Base-by-base conservation (phyloP, 805 yeast genomes). In the Ogataea paradorogensis region DNA sequence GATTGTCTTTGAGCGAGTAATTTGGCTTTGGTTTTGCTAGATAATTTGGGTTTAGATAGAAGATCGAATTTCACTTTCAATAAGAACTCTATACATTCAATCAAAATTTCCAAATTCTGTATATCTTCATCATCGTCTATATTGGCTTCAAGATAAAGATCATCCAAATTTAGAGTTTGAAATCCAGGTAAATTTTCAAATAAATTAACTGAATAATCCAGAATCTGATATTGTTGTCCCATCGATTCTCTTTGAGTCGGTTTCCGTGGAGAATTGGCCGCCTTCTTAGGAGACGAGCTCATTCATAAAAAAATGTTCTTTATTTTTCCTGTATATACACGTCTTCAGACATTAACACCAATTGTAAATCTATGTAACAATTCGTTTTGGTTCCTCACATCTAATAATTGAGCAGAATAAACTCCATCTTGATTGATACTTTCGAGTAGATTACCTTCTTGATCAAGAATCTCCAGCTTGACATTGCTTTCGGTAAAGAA, bases 41-140 rank as follows among this genome's bases (percentile, higher is more conserved):
- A 51, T 8, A 58, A 36, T 10, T 49, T 53, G n/a, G 56, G 51
- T 33, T 53, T 52, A 18, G 40, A 52, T 31, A 42, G 51, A 43
- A 36, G 38, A 27, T 52, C 58, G 38, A 43, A 60, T 38, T 51
- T 52, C 18, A 35, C 15, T 22, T 38, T 43, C 14, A 46, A 33
- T 9, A 61, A 28, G 27, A 49, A 50, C 22, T 41, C 27, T 7
- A 61, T 48, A 10, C 55, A 48, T 10, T 23, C 27, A 11, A 51
- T 14, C 5, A 59, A 15, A 4, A 49, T 39, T 3, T 43, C 44
- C 14, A 44, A 11, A 24, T 46, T 47, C 5, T 27, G 31, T 15
- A 49, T 42, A 27, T 43, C 50, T 7, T 48, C 47, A 10, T 42
- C 47, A 20, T 40, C 48, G n/a, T 43, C 51, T 3, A 38, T 13